Evolutionary conservation across 2,329 filamentous ascomycete genomes (phyloP).

Genomic region (Cordyceps cicadae): DNA sequence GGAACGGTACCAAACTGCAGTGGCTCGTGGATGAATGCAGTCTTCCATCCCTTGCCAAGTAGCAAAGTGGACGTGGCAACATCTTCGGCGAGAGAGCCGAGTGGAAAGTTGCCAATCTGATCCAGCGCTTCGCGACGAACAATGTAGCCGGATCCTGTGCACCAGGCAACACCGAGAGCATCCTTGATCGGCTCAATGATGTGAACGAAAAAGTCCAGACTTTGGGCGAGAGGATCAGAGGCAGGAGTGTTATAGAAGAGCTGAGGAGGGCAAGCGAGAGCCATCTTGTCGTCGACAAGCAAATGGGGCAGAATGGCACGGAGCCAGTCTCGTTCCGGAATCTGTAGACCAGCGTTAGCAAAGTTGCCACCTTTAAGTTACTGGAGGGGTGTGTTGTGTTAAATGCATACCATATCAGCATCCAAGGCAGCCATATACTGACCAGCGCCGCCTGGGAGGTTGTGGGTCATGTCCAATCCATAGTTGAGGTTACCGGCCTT

Average conservation of each 20-base stretch:
- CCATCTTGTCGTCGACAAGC: slow-evolving; percentile 47
- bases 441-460: slow-evolving; percentile 46
- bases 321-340: slow-evolving; percentile 53
- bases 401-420: slow-evolving; percentile 49
- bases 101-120: slow-evolving; percentile 53
- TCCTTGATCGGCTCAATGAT: slow-evolving; percentile 43
- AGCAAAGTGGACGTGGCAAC: slow-evolving; percentile 50
- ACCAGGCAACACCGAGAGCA: slow-evolving; percentile 50
- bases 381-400: neutral
- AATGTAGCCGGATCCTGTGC: slow-evolving; percentile 56
- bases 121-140: slow-evolving; percentile 51
- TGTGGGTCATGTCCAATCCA: slow-evolving; percentile 41
- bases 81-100: slow-evolving; percentile 53
- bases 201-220: slow-evolving; percentile 51
- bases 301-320: slow-evolving; percentile 52
- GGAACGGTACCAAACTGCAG: slow-evolving; percentile 53
- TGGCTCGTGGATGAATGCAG: slow-evolving; percentile 50
- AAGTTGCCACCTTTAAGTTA: neutral
- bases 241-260: slow-evolving; percentile 55
- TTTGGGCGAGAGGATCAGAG: slow-evolving; percentile 50
- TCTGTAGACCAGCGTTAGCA: slow-evolving; percentile 26
- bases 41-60: slow-evolving; percentile 54
- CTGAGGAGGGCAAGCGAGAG: slow-evolving; percentile 52
- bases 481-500: slow-evolving; percentile 59
- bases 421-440: slow-evolving; percentile 56